Evolutionary conservation across 805 yeast genomes (phyloP).

Genomic region (Scheffersomyces ergatensis): DNA sequence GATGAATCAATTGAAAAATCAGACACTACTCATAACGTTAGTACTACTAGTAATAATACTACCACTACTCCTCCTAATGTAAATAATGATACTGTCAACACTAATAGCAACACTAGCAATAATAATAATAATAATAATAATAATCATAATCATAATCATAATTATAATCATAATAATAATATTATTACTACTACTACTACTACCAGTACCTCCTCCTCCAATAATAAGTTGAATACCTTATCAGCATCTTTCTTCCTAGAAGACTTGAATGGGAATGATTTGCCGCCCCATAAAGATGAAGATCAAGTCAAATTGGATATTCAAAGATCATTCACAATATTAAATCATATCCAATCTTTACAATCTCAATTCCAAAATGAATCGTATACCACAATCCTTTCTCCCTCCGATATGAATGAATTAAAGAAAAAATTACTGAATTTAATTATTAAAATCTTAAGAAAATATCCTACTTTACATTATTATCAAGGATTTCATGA

Average conservation of each 20-base stretch:
- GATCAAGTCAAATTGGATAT: slow-evolving; percentile 79
- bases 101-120: not conserved
- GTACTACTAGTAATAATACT: not conserved
- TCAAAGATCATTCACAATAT: slow-evolving; percentile 58
- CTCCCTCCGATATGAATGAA: slow-evolving; percentile 23
- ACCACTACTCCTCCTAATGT: not conserved
- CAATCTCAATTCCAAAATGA: slow-evolving; percentile 13
- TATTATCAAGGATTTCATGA: slow-evolving; percentile 97
- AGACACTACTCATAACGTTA: not conserved
- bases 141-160: not conserved
- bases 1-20: not conserved
- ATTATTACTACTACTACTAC: not conserved
- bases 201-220: too few species aligned
- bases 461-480: slow-evolving; percentile 58
- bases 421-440: slow-evolving; percentile 41
- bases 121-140: not conserved
- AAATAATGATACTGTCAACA: not conserved
- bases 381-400: slow-evolving; percentile 32
- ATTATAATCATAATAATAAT: not conserved
- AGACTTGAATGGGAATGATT: slow-evolving; percentile 21
- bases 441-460: slow-evolving; percentile 52
- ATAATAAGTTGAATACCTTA: slow-evolving; percentile 3
- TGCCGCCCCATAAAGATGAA: slow-evolving; percentile 64
- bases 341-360: slow-evolving; percentile 28
- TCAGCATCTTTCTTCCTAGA: slow-evolving; percentile 14